Percentiles rank a stretch among this genome's conserved stretches.
Conservation (phyloP, 805 yeast species). For the Grigorovia transvaalensis region DNA sequence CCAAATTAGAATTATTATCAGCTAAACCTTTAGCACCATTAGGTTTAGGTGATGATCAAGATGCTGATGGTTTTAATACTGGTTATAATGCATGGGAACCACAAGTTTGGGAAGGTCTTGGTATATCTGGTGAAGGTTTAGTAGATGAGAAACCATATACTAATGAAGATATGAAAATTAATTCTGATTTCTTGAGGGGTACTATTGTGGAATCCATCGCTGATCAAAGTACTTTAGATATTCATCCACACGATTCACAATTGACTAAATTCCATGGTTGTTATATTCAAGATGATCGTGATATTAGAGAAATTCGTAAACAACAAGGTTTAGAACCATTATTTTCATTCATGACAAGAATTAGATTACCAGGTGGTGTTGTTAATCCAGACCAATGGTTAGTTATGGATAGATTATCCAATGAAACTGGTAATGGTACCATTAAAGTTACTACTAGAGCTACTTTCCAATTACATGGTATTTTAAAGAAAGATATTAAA, state of each 20-base stretch:
- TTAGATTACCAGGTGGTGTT: slow-evolving; percentile 87
- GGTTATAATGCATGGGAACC: slow-evolving; percentile 88
- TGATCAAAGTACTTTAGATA: slow-evolving; percentile 83
- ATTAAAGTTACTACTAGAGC: slow-evolving; percentile 93
- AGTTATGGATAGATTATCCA: slow-evolving; percentile 69
- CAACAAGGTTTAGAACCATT: slow-evolving; percentile 91
- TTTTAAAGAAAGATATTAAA: slow-evolving; percentile 79
- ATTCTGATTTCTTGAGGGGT: slow-evolving; percentile 82
- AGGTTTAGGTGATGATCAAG: slow-evolving; percentile 95
- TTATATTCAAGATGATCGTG: slow-evolving; percentile 98
- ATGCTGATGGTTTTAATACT: slow-evolving; percentile 88
- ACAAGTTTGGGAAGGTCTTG: slow-evolving; percentile 75
- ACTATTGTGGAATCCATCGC: slow-evolving; percentile 78
- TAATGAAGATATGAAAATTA: slow-evolving; percentile 89
- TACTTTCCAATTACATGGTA: slow-evolving; percentile 92
- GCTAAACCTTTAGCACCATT: slow-evolving; percentile 63
- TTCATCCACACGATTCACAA: slow-evolving; percentile 84
- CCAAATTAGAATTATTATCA: slow-evolving; percentile 57
- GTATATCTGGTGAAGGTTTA: slow-evolving; percentile 72
- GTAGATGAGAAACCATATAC: slow-evolving; percentile 86
- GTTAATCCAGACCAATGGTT: slow-evolving; percentile 87
- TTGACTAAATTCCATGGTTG: slow-evolving; percentile 96
- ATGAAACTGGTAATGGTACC: slow-evolving; percentile 82
- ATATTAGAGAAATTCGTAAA: slow-evolving; percentile 85
- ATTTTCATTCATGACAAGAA: slow-evolving; percentile 93